These are phyloP conservation scores for Macrotyloma uniflorum DNA, from an alignment of 306 rosid genomes.

Conservation along the genomic window DNA sequence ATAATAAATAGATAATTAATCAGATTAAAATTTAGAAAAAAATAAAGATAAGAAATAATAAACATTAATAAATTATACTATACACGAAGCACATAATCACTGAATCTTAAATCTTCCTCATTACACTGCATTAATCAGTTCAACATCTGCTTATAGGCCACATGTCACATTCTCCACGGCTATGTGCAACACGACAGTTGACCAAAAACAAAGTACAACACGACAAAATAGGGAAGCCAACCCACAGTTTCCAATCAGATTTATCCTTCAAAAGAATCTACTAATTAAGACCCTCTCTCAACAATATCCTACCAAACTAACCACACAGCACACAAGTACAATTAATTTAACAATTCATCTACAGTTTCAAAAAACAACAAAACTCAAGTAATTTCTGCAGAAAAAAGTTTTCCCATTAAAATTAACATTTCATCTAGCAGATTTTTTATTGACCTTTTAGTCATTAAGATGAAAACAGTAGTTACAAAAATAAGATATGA, in stretches of 20 bases:
- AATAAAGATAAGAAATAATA: too few species aligned
- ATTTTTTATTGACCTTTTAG: neutral
- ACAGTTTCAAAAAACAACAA: neutral
- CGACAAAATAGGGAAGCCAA: slow-evolving; percentile 10
- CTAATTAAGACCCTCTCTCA: neutral
- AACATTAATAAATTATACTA: too few species aligned
- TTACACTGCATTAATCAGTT: neutral
- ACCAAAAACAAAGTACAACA: neutral
- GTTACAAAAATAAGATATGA: neutral
- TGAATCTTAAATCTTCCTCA: neutral
- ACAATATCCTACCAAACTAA: neutral
- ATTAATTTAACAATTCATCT: neutral
- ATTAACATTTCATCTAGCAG: neutral
- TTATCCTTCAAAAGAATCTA: neutral
- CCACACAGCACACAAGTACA: neutral
- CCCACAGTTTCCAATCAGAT: neutral
- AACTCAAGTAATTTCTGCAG: neutral
- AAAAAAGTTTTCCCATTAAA: neutral
- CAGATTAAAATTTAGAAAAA: too few species aligned
- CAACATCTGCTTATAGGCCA: slow-evolving; percentile 3
- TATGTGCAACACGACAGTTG: slow-evolving; percentile 12
- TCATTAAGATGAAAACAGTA: neutral
- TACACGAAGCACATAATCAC: too few species aligned
- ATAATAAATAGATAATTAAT: too few species aligned
- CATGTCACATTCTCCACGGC: slow-evolving; percentile 12